These are phyloP conservation scores for Coemansia sp. DNA, from an alignment of 192 early-diverging fungal species.

Conservation along the genomic window DNA sequence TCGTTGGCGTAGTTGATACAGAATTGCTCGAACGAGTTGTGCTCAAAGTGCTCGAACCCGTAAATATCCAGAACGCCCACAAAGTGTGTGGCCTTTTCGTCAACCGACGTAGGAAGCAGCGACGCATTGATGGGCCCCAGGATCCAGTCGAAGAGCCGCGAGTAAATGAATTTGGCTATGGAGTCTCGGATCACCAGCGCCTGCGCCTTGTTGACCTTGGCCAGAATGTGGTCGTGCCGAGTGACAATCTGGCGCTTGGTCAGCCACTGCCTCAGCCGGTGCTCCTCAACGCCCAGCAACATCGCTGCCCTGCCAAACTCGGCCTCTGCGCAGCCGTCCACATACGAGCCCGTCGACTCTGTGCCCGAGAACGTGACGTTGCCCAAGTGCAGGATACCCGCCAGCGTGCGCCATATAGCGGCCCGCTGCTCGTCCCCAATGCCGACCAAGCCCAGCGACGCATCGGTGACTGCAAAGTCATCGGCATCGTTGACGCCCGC, in stretches of 20 bases:
- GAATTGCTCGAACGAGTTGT: conserved; percentile 62
- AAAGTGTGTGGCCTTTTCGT: conserved; percentile 60
- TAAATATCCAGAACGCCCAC: conserved; percentile 87
- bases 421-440: conserved; percentile 71
- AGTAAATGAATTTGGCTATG: conserved; percentile 72
- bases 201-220: conserved; percentile 66
- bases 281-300: conserved; percentile 76
- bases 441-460: conserved; percentile 83
- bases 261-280: conserved; percentile 72
- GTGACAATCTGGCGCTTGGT: conserved; percentile 84
- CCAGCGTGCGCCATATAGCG: conserved; percentile 81
- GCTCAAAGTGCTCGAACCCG: conserved; percentile 69
- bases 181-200: conserved; percentile 74
- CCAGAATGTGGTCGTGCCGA: conserved; percentile 75
- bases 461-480: conserved; percentile 66
- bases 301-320: conserved; percentile 71
- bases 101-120: conserved; percentile 57
- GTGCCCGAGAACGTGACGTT: conserved; percentile 68
- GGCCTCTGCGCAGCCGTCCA: conserved; percentile 66
- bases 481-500: conserved; percentile 60
- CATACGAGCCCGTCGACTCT: conserved; percentile 61
- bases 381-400: conserved; percentile 87
- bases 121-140: conserved; percentile 79
- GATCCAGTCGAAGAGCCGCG: conserved; percentile 79
- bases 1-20: conserved; percentile 92